These are phyloP conservation scores for Paecilomyces variotii DNA, from an alignment of 2,329 filamentous ascomycete genomes.

Conservation along the genomic window DNA sequence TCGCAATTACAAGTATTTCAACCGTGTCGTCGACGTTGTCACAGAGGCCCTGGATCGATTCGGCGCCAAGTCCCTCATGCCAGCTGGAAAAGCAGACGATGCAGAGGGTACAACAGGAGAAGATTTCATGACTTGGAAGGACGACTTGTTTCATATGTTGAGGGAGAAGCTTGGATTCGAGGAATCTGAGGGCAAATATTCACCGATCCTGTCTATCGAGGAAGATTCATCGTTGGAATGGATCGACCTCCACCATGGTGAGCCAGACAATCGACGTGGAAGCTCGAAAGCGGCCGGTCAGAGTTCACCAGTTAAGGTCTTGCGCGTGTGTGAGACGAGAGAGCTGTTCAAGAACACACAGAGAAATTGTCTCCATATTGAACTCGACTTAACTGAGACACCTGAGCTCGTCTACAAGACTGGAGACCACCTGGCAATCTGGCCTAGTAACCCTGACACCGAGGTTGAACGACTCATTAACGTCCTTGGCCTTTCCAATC, in stretches of 20 bases:
- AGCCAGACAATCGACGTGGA: conserved; percentile 70
- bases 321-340: conserved; percentile 70
- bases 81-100: conserved; percentile 84
- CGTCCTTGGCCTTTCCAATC: conserved; percentile 42
- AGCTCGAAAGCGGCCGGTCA: conserved; percentile 65
- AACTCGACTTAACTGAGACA: conserved; percentile 70
- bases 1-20: conserved; percentile 97
- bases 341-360: conserved; percentile 75
- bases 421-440: conserved; percentile 84
- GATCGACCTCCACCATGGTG: conserved; percentile 74
- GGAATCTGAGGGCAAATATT: conserved; percentile 83
- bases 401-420: conserved; percentile 83
- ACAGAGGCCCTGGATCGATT: conserved; percentile 66
- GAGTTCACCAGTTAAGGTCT: conserved; percentile 69
- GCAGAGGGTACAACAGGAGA: conserved; percentile 93
- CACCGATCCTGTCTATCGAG: conserved; percentile 72
- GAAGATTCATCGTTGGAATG: conserved; percentile 62
- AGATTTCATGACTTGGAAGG: conserved; percentile 93
- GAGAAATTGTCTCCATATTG: conserved; percentile 83
- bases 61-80: conserved; percentile 68
- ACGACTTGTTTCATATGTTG: conserved; percentile 80
- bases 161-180: conserved; percentile 69
- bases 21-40: conserved; percentile 84
- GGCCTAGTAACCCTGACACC: conserved; percentile 80
- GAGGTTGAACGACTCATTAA: conserved; percentile 75